Evolutionary conservation across 345 rosid species (phyloP).

Genomic region (Linum usitatissimum): DNA sequence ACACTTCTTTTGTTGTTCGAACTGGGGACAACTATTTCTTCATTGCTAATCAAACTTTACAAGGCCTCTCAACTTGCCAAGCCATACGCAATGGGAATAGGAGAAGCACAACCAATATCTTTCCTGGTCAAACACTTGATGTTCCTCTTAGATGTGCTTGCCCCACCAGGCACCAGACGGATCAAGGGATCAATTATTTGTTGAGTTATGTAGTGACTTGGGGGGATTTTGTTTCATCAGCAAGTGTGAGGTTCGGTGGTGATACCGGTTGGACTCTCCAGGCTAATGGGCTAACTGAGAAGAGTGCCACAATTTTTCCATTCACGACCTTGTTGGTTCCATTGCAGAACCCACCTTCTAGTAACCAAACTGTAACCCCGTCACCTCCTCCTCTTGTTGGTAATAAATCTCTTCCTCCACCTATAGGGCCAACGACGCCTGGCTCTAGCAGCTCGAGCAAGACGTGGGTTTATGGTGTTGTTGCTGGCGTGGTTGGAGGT

Average conservation of each 20-base stretch:
- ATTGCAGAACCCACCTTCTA: slow-evolving; percentile 27
- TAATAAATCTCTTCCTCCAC: background rate
- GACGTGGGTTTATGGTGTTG: background rate
- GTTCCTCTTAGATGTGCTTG: slow-evolving; percentile 47
- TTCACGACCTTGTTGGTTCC: slow-evolving; percentile 50
- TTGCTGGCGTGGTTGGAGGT: slow-evolving; percentile 3
- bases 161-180: slow-evolving; percentile 44
- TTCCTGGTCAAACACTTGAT: slow-evolving; percentile 15
- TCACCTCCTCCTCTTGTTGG: slow-evolving; percentile 15
- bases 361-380: slow-evolving; percentile 22
- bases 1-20: slow-evolving; percentile 25
- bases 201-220: slow-evolving; percentile 31
- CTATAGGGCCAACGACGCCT: background rate
- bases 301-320: slow-evolving; percentile 20
- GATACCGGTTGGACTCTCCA: slow-evolving; percentile 19
- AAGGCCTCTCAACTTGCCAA: slow-evolving; percentile 30
- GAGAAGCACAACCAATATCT: slow-evolving; percentile 10
- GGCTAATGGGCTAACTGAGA: slow-evolving; percentile 26
- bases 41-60: slow-evolving; percentile 22
- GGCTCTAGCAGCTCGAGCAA: background rate
- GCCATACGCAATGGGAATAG: slow-evolving; percentile 21
- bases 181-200: slow-evolving; percentile 26
- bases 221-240: slow-evolving; percentile 19
- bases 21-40: slow-evolving; percentile 12
- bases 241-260: slow-evolving; percentile 35